Evolutionary conservation across 202 grass and related monocot genomes (phyloP).

Genomic region (Saccharum hybrid): DNA sequence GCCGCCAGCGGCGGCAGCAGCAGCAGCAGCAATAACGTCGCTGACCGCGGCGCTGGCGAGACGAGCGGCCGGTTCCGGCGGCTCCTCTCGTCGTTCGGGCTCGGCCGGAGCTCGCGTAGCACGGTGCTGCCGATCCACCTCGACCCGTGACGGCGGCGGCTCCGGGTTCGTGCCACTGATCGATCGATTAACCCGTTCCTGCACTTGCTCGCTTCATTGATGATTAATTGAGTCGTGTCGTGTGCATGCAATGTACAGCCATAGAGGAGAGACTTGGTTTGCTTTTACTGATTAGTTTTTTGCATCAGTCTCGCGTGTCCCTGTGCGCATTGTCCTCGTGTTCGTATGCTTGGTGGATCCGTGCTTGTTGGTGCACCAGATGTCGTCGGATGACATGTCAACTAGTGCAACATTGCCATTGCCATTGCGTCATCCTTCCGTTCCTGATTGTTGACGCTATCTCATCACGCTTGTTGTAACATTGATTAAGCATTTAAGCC

Average conservation of each 20-base stretch:
- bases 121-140: conserved; percentile 77
- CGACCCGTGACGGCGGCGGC: not conserved
- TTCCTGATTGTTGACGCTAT: not conserved
- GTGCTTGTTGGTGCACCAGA: conserved; percentile 23
- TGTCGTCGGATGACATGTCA: conserved; percentile 34
- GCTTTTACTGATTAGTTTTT: not conserved
- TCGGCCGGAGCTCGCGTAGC: conserved; percentile 79
- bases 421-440: not conserved
- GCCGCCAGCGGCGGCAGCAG: not conserved
- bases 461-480: not conserved
- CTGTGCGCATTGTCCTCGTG: not conserved
- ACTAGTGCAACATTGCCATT: not conserved
- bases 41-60: conserved; percentile 34
- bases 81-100: conserved; percentile 74
- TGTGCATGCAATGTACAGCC: conserved; percentile 65
- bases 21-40: not conserved
- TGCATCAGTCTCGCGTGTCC: not conserved
- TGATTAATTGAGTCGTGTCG: conserved; percentile 17
- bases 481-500: not conserved
- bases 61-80: conserved; percentile 68
- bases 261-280: conserved; percentile 38
- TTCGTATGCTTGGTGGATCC: not conserved
- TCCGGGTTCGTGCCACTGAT: conserved; percentile 24
- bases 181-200: not conserved
- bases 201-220: conserved; percentile 22